phyloP scores from a whole-genome alignment of 2,329 filamentous ascomycete genomes.

The Microsporum ferrugineum region DNA sequence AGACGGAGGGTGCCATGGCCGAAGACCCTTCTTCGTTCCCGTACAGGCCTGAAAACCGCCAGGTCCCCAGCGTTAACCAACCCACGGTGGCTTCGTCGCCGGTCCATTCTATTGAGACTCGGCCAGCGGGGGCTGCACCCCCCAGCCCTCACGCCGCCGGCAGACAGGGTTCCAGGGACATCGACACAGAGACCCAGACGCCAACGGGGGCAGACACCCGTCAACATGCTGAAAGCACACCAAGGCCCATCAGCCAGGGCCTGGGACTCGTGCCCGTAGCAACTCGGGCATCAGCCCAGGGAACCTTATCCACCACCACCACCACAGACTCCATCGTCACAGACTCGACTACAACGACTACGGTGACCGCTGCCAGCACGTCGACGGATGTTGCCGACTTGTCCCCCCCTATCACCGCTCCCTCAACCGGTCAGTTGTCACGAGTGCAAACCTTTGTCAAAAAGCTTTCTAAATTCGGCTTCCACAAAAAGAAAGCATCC shows the following conservation, averaged over 20 bases:
- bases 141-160: neutral
- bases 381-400: neutral
- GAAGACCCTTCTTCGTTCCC: neutral
- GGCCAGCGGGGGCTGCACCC: neutral
- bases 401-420: neutral
- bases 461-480: conserved; percentile 1
- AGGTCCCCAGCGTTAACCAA: neutral
- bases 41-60: neutral
- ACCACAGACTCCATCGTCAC: neutral
- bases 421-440: neutral
- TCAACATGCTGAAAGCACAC: neutral
- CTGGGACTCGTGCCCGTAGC: neutral
- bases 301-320: neutral
- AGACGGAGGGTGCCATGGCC: neutral
- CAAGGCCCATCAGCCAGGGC: neutral
- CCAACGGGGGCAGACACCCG: neutral
- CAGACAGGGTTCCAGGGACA: neutral
- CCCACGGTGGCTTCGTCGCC: neutral
- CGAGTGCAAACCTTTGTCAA: neutral
- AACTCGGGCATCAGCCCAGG: neutral
- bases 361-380: neutral
- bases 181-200: neutral
- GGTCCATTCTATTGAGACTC: neutral
- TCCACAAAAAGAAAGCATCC: conserved; percentile 2
- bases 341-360: neutral